Percentiles rank a stretch among this genome's conserved stretches.
Conservation (phyloP, 306 rosid genomes). For the Rosa lucieae region DNA sequence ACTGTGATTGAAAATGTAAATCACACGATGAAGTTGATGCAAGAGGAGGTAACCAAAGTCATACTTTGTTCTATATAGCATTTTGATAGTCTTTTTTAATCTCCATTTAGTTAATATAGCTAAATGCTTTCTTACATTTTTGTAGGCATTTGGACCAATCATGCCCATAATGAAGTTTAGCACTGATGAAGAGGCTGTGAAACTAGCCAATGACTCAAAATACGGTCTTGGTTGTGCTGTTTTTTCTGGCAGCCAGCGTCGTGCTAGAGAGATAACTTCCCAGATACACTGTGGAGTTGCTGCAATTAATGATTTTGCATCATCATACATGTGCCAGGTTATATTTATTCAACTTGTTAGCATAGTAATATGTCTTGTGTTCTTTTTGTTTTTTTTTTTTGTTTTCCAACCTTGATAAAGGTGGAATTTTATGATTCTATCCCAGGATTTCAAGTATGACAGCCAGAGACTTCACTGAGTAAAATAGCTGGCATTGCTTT, state of each 20-base stretch:
- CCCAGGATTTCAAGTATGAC: background rate
- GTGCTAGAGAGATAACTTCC: slow-evolving; percentile 72
- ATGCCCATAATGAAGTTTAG: slow-evolving; percentile 87
- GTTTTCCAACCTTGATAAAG: background rate
- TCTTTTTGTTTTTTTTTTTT: background rate
- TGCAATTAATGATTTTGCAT: slow-evolving; percentile 81
- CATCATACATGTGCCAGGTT: slow-evolving; percentile 91
- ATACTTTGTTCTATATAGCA: slow-evolving; percentile 18
- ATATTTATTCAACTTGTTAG: slow-evolving; percentile 4
- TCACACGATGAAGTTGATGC: slow-evolving; percentile 93
- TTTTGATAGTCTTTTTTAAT: slow-evolving; percentile 9
- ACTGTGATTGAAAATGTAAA: slow-evolving; percentile 83
- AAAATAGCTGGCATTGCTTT: background rate
- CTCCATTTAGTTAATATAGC: slow-evolving; percentile 9
- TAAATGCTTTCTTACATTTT: slow-evolving; percentile 22
- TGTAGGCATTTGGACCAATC: slow-evolving; percentile 89
- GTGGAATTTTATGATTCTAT: background rate
- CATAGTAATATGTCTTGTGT: background rate
- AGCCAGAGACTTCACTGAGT: background rate
- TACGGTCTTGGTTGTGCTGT: slow-evolving; percentile 95
- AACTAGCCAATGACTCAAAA: slow-evolving; percentile 82
- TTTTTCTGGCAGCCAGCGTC: slow-evolving; percentile 79
- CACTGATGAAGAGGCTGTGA: slow-evolving; percentile 78
- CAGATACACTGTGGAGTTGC: slow-evolving; percentile 79
- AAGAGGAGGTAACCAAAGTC: slow-evolving; percentile 77